A percentile compares a stretch with the other conserved stretches of the same genome.
Conservation (phyloP, 176 grass and related monocot species). For the Aechmea fasciata region DNA sequence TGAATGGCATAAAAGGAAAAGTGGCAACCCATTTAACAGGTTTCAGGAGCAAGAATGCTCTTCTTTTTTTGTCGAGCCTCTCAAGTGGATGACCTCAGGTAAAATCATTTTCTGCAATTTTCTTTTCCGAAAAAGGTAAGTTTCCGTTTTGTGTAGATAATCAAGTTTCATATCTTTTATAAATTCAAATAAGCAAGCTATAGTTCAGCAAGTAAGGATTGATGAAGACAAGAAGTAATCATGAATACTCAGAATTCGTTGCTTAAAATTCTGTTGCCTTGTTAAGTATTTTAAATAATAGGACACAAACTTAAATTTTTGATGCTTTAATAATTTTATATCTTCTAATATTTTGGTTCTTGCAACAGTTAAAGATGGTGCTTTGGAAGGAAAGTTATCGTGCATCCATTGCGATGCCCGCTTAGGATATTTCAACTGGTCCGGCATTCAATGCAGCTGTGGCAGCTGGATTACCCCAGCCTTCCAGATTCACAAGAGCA, state of each 20-base stretch:
- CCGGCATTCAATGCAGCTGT: conserved; percentile 84
- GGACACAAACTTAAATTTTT: neutral
- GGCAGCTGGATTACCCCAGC: conserved; percentile 92
- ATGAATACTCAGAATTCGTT: neutral
- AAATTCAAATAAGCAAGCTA: neutral
- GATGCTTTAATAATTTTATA: neutral
- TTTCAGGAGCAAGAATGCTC: conserved; percentile 63
- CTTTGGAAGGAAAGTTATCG: conserved; percentile 79
- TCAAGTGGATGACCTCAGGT: conserved; percentile 98
- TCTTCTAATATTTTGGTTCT: conserved; percentile 8
- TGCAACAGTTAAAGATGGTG: conserved; percentile 78
- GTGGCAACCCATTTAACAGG: conserved; percentile 14
- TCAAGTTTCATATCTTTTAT: neutral
- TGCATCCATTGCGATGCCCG: conserved; percentile 73
- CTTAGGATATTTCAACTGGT: conserved; percentile 90
- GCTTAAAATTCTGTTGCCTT: neutral
- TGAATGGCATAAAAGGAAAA: conserved; percentile 56
- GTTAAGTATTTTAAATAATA: neutral
- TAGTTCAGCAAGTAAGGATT: too few relatives aligned
- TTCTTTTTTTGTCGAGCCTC: conserved; percentile 78
- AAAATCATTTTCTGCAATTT: neutral
- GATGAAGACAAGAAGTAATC: too few relatives aligned
- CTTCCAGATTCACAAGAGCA: conserved; percentile 87
- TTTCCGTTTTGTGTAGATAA: neutral
- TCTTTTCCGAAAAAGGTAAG: neutral